Evolutionary conservation across 2,329 filamentous ascomycete species (phyloP).

Genomic region (Nannizziopsis barbatae): DNA sequence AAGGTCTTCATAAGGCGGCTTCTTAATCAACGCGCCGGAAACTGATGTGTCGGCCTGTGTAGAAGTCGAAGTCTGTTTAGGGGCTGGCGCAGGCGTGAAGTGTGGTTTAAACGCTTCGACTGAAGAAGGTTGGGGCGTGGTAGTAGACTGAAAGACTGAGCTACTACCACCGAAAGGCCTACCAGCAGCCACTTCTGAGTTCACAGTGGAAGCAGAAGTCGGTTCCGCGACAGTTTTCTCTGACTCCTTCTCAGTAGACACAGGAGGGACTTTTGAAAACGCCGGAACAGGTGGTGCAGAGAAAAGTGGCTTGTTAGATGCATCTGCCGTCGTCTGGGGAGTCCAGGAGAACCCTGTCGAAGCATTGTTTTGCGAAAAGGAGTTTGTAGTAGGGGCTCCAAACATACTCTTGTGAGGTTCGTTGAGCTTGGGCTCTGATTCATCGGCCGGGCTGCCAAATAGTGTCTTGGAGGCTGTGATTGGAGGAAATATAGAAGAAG

Average conservation of each 20-base stretch:
- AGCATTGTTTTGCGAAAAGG: background rate
- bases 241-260: background rate
- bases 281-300: background rate
- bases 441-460: background rate
- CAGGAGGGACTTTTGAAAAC: background rate
- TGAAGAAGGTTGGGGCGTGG: background rate
- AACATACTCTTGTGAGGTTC: background rate
- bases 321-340: background rate
- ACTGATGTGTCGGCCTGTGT: background rate
- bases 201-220: background rate
- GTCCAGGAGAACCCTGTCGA: background rate
- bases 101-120: background rate
- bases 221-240: background rate
- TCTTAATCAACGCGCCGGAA: background rate
- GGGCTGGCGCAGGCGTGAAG: background rate
- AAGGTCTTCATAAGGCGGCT: constrained; percentile 8
- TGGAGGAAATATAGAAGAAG: background rate
- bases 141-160: background rate
- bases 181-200: background rate
- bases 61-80: background rate
- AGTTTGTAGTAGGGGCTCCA: background rate
- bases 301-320: background rate
- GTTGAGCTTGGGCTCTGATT: background rate
- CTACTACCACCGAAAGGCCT: background rate
- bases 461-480: background rate